These are phyloP conservation scores for Clonostachys byssicola DNA, from an alignment of 2,329 filamentous ascomycete species.

Conservation along the genomic window DNA sequence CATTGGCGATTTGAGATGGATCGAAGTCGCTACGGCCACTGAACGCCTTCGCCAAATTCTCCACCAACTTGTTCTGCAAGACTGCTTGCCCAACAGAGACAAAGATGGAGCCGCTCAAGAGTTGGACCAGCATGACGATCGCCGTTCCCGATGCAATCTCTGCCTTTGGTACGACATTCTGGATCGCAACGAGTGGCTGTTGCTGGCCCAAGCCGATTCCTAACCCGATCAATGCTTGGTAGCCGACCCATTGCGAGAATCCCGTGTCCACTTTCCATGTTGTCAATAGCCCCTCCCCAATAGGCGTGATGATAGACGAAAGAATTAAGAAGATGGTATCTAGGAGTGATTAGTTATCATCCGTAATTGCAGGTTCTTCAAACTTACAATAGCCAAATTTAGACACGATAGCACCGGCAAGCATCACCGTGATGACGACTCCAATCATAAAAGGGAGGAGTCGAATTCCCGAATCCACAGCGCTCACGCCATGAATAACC, in stretches of 20 bases:
- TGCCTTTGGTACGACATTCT: conserved; percentile 32
- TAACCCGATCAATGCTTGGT: conserved; percentile 28
- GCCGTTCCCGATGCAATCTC: conserved; percentile 39
- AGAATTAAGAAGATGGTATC: conserved; percentile 25
- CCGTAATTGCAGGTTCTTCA: not conserved
- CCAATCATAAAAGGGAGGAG: conserved; percentile 19
- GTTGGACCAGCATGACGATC: conserved; percentile 37
- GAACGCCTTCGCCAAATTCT: too few species aligned
- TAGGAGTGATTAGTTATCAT: too few species aligned
- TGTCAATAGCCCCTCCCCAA: conserved; percentile 28
- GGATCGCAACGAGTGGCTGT: conserved; percentile 37
- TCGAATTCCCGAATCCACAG: conserved; percentile 19
- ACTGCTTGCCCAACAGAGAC: conserved; percentile 45
- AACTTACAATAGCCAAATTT: conserved; percentile 32
- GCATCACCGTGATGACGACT: conserved; percentile 15
- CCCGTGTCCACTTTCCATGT: too few species aligned
- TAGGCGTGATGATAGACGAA: conserved; percentile 13
- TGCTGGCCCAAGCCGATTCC: conserved; percentile 36
- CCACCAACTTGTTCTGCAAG: conserved; percentile 22
- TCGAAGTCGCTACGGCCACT: too few species aligned
- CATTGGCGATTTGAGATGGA: too few species aligned
- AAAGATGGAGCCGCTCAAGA: conserved; percentile 39
- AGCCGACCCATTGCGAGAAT: conserved; percentile 5
- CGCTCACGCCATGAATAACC: conserved; percentile 29
- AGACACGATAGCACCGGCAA: conserved; percentile 17